These are phyloP conservation scores for Chaetomium sp. DNA, from an alignment of 2,329 filamentous ascomycete species.

Conservation along the genomic window DNA sequence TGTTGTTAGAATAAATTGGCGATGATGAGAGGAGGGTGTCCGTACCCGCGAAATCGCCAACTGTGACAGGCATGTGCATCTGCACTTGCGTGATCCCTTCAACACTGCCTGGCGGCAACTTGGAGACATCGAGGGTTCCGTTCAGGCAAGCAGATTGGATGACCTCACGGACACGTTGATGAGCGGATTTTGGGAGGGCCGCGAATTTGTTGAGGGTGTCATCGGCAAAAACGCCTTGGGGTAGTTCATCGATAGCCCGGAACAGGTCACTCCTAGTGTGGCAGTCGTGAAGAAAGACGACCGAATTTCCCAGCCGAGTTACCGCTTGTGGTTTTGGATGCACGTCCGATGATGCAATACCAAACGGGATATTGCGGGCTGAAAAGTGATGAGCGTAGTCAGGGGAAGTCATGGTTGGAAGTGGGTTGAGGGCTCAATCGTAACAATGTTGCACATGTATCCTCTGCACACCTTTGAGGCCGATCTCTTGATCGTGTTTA, in stretches of 20 bases:
- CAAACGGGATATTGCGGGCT: constrained; percentile 13
- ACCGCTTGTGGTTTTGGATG: constrained; percentile 7
- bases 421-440: neutral
- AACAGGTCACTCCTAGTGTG: neutral
- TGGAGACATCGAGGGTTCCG: neutral
- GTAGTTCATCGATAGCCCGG: neutral
- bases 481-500: neutral
- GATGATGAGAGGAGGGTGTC: no score
- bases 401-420: constrained; percentile 9
- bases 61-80: constrained; percentile 17
- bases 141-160: neutral
- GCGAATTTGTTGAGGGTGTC: constrained; percentile 13
- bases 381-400: constrained; percentile 20
- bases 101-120: neutral
- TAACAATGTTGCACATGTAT: neutral
- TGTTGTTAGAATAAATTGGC: neutral
- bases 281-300: constrained; percentile 7
- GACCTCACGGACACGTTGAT: neutral
- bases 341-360: constrained; percentile 3
- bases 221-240: neutral
- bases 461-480: neutral
- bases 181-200: neutral
- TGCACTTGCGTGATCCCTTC: constrained; percentile 6
- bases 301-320: constrained; percentile 6
- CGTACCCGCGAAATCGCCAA: constrained; percentile 17